Evolutionary conservation across 2,329 filamentous ascomycete species (phyloP), one percentile per base, ranked within the genome.

Genomic region (Pestalotiopsis sp.): DNA sequence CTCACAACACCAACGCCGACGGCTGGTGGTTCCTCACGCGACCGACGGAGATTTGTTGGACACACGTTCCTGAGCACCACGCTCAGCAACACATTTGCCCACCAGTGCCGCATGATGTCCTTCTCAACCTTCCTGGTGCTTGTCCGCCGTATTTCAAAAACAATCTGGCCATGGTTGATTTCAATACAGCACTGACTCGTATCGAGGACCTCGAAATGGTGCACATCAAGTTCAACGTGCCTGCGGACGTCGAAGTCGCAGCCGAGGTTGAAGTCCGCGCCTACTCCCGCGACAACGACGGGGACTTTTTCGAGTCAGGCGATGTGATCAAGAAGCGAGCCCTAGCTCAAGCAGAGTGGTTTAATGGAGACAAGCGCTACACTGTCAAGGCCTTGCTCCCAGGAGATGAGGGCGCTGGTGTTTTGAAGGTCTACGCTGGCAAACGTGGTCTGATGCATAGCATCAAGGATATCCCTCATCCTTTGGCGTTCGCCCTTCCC

Each of bases 401-500:
- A 1, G 93, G 94, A 31, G 95, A 98, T 73, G 95, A 98, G 81
- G 95, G 95, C 13, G 91, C 93, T 57, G 96, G 93, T 57, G 89
- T 92, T 13, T 83, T 99, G 68, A 98, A 97, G 79, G 85, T 99
- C 45, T 99, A 98, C 79, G 95, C 95, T 13, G 96, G 97, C 70
- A 96, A 95, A 80, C 90, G 95, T 71, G 97, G 97, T 0, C 86
- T 99, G 67, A 98, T 98, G 95, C 96, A 98, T 82, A 97, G 93
- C 72, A 95, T 96, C 84, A 96, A 96, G 79, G 93, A 98, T 78
- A 98, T 98, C 67, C 95, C 96, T 7, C 95, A 99, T 77, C 91
- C 95, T 2, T 83, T 99, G 66, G 95, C 95, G 0, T 91, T 98
- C 72, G 90, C 94, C 3, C 82, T 99, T n/a, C 95, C 96, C 0